Evolutionary conservation across 148 eudicot genomes (phyloP), one percentile per base, ranked within the genome.

Genomic region (Camellia japonica): DNA sequence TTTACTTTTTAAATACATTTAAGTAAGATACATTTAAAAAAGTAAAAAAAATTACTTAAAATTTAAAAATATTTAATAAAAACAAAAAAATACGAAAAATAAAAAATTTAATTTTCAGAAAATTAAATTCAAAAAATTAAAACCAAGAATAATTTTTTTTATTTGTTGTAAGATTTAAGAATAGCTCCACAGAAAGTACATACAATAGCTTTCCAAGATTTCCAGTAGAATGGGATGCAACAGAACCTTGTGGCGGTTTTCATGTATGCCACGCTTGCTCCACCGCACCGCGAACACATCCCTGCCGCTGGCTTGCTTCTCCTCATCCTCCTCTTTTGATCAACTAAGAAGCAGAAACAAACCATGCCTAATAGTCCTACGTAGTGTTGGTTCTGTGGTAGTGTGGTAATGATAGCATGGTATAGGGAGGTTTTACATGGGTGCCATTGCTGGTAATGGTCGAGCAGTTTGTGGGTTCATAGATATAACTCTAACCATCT

Each of bases 111-210:
- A 30, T 30, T 30, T 30, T 30, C 38, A 30, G 38, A 30, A 30
- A 30, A 30, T 30, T 30, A 30, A 30, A 30, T 30, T 30, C 38
- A 30, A 30, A 30, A 30, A 30, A 30, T 30, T 30, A 30, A 30
- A 30, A 30, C 1, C 38, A 30, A 30, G 1, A 30, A 30, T 30
- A 30, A 30, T 30, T 30, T 30, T 30, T 30, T 30, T 30, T 1
- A 30, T 30, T 30, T 30, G 38, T 30, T 1, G 82, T 91, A 93
- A 43, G 95, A 90, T 72, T 77, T 82, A 16, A 93, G 90, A 70
- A 89, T 79, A 15, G 95, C 87, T 5, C 95, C 97, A 72, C 97
- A 91, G 78, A 93, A 93, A 13, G 97, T 91, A 73, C 97, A 93
- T 9, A 91, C 86, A 68, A 93, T 86, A 63, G 93, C 97, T 41